Base-by-base conservation (phyloP, 139 green algal species). In the Tetradesmus obliquus region DNA sequence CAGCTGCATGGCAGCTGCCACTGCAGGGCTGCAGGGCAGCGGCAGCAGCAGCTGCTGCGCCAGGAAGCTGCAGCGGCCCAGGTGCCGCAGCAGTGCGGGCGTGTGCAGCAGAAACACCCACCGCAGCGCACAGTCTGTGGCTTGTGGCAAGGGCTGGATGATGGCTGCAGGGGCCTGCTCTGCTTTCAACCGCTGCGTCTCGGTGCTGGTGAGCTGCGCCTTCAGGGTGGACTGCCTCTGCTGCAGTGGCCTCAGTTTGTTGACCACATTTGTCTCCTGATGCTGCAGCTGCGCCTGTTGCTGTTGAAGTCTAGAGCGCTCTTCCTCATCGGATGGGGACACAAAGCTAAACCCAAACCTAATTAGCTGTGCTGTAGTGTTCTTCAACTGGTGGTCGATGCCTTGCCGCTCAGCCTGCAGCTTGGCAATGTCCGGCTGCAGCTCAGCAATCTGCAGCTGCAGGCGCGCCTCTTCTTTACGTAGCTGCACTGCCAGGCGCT, bases 81-180 rank as follows among this genome's bases (percentile, higher is more conserved):
- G 92, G 45, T 88, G 58, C 10, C 92, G 88, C 62, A 96, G 81
- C 60, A 93, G 53, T 0, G 90, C 72, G 17, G 92, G 93, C 93
- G 94, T 96, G 88, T 95, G 82, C 72, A 95, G 83, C 87, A 95
- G 95, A 88, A 95, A 95, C 7, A 96, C 88, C 94, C 93, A 95
- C 51, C 24, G 13, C 3, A 69, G 74, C 0, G 93, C 93, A 2
- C 13, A 15, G 15, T 6, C 2, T 22, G 55, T 7, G 7, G 55
- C 45, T 1, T 84, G 51, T 0, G 94, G 94, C 55, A 96, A 87
- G 2, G 93, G 94, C 72, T 96, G 94, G 22, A 95, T 87, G 24
- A 95, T 92, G 0, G 91, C 69, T 1, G 79, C 2, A 13, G 94
- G 94, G 1, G 93, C 69, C 55, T 84, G 51, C 55, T 94, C 80